Evolutionary conservation across 331 rosid genomes (phyloP).

Genomic region (Pyracantha coccinea): DNA sequence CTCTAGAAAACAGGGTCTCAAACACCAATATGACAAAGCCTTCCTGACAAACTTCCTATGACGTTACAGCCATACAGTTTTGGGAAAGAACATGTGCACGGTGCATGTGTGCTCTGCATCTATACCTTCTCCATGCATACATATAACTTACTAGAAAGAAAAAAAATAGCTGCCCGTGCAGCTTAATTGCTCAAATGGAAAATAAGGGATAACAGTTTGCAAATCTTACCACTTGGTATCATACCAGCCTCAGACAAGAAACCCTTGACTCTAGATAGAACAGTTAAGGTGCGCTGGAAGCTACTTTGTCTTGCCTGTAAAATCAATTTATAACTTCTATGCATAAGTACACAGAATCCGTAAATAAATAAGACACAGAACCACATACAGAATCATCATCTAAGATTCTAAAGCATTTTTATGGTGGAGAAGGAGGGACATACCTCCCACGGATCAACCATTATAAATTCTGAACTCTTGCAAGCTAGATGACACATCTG

Average conservation of each 20-base stretch:
- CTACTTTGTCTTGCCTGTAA: conserved; percentile 70
- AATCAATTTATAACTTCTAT: neutral
- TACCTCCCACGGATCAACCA: conserved; percentile 99
- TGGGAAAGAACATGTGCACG: no score
- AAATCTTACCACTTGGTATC: conserved; percentile 47
- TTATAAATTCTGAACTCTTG: conserved; percentile 64
- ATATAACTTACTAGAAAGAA: no score
- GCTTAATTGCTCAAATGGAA: neutral
- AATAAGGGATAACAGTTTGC: neutral
- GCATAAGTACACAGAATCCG: conserved; percentile 5
- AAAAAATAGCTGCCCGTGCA: no score
- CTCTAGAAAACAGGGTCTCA: neutral
- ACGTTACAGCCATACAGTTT: neutral
- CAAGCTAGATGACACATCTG: conserved; percentile 60
- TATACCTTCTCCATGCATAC: no score
- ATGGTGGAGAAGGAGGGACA: neutral
- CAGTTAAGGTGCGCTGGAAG: conserved; percentile 62
- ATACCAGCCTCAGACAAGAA: conserved; percentile 36
- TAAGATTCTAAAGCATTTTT: neutral
- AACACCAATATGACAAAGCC: neutral
- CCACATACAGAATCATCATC: neutral
- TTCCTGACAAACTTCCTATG: neutral
- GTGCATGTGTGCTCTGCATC: no score
- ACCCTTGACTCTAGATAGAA: conserved; percentile 55
- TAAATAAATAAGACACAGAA: no score